Base-by-base conservation (phyloP, 371 early-diverging fungal species). In the Rhizomucor miehei region DNA sequence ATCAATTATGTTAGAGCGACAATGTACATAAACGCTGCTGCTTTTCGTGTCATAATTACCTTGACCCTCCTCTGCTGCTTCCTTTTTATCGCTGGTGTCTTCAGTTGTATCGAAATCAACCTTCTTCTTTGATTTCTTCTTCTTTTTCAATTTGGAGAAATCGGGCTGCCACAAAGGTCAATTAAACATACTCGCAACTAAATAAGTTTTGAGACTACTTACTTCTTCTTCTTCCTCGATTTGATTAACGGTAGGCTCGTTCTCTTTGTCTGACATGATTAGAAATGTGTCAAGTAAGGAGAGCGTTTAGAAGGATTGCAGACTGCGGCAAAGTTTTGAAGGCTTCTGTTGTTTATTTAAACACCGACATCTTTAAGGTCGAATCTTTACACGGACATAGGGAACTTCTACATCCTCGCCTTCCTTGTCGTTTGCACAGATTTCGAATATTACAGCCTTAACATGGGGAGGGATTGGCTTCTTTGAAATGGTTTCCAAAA, bases 351-450 rank as follows among this genome's bases (percentile, higher is more conserved):
- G n/a, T 53, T 45, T 54, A 54, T 54, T 54, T 37, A 13, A 19
- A 46, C 23, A 44, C 16, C 14, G 25, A 41, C 20, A 23, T 5
- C 16, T 47, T 60, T 66, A 75, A 12, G 60, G 59, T 64, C 72
- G 67, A 48, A 75, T 62, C 39, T 62, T 67, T 35, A 75, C 72
- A 39, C 66, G 55, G 51, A 75, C 76, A 57, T 75, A 75, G 50
- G 76, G 76, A 12, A 75, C 74, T 58, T 92, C 94, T 16, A 93
- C 92, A 63, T 97, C 97, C 62, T 96, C 96, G 13, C 87, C 96
- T n/a, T 91, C 83, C 11, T 66, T 69, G 59, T 95, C 95, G 57
- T 92, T 91, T 47, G 87, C 92, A 65, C 94, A 91, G 41, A 94
- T 76, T 62, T 93, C 95, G 34, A 96, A 81, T 13, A 92, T 88